Conservation (phyloP, 495 filamentous ascomycete genomes). For the Talaromyces ruber region DNA sequence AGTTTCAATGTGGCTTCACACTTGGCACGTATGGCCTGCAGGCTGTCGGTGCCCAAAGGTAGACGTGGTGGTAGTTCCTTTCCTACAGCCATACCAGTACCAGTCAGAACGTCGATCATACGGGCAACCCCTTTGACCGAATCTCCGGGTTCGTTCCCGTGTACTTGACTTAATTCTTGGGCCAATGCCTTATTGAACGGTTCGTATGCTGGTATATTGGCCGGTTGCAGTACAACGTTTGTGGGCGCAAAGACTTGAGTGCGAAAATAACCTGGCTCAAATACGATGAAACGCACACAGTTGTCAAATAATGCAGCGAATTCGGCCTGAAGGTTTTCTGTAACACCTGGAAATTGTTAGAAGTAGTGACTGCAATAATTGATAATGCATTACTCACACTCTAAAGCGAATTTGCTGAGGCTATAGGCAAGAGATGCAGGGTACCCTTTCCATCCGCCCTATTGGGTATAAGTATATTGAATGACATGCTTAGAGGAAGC, state of each 20-base stretch:
- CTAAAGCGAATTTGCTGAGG: constrained; percentile 36
- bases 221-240: background rate
- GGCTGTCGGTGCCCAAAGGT: constrained; percentile 28
- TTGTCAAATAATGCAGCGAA: constrained; percentile 32
- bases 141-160: constrained; percentile 29
- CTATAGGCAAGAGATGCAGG: constrained; percentile 29
- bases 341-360: constrained; percentile 2
- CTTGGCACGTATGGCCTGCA: constrained; percentile 19
- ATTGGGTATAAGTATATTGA: background rate
- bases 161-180: background rate
- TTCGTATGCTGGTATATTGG: background rate
- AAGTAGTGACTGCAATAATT: background rate
- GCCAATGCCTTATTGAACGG: background rate
- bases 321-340: constrained; percentile 30
- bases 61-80: constrained; percentile 19
- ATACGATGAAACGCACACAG: background rate
- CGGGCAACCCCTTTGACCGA: constrained; percentile 32
- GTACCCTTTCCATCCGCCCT: constrained; percentile 11
- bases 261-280: constrained; percentile 2
- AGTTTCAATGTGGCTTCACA: constrained; percentile 20
- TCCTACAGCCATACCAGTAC: constrained; percentile 16
- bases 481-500: background rate
- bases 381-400: constrained; percentile 9
- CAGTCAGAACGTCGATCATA: constrained; percentile 37
- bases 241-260: constrained; percentile 1